Evolutionary conservation across 306 rosid genomes (phyloP).

Genomic region (Myrica gale): DNA sequence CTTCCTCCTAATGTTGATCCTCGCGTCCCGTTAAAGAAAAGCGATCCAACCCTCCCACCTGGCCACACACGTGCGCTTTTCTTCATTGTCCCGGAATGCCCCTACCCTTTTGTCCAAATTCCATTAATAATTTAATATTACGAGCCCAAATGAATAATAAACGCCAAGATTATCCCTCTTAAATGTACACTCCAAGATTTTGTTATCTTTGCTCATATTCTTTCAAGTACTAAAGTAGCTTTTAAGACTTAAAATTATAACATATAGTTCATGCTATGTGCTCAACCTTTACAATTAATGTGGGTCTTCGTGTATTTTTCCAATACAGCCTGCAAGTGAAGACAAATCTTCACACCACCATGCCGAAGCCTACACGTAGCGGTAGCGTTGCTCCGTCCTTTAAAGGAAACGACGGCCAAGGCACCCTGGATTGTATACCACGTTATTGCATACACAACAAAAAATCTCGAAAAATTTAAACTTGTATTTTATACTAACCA

Average conservation of each 20-base stretch:
- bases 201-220: too few species aligned
- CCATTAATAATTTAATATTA: background rate
- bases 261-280: too few species aligned
- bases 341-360: background rate
- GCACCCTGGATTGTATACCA: too few species aligned
- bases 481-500: background rate
- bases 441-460: too few species aligned
- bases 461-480: background rate
- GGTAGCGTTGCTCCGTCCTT: background rate
- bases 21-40: slow-evolving; percentile 22
- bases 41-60: background rate
- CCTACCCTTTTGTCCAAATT: background rate
- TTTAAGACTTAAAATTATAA: background rate
- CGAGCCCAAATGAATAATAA: too few species aligned
- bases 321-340: background rate
- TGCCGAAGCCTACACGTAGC: background rate
- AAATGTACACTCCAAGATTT: too few species aligned
- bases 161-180: too few species aligned
- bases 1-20: background rate
- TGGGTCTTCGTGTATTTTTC: too few species aligned
- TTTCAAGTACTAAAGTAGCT: background rate
- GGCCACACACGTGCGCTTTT: background rate
- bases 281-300: too few species aligned
- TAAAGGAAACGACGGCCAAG: too few species aligned
- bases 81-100: background rate